Base-by-base conservation (phyloP, 2,329 filamentous ascomycete genomes). In the Fusarium falciforme region DNA sequence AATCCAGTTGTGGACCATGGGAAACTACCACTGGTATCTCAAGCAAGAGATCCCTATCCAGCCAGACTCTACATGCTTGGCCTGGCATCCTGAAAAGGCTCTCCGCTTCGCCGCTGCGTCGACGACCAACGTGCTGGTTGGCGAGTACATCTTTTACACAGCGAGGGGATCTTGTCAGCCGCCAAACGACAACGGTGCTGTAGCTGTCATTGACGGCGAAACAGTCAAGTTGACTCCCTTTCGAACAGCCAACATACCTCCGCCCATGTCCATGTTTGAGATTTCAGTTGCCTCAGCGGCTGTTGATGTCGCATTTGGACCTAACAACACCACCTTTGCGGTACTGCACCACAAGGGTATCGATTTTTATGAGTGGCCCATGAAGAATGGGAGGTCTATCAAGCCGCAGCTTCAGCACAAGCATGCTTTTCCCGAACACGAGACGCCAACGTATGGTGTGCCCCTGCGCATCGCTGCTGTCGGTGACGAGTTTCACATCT, bases 11-110 rank as follows among this genome's bases (percentile, higher is more conserved):
- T 99, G 96, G 96, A 98, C 95, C 1, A 98, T 93, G 88, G 93
- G 94, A 22, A 99, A 99, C 81, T 99, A 99, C 77, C 94, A 98
- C 80, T 99, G 96, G 90, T 98, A 98, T 81, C 87, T 99, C 17
- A 99, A 99, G 84, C 95, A 98, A 81, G 95, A 98, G 80, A 87
- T 98, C 8, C 83, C 85, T 8, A 84, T 88, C 8, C 76, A 81
- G 9, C 78, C 76, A 14, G 75, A 77, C 5, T 77, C 82, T 42
- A 61, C 78, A 55, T 76, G 80, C 42, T 73, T 90, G n/a, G 80
- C 85, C 1, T 99, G 96, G 96, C 94, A 99, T 81, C 90, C 94
- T 1, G 96, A 98, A 80, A 95, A 93, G 80, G 85, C 95, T 5
- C 85, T 98, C 36, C 89, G 90, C 16, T 87, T 96, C 58, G 87